Evolutionary conservation across 2,329 filamentous ascomycete genomes (phyloP).

Genomic region (Sporothrix mexicana): DNA sequence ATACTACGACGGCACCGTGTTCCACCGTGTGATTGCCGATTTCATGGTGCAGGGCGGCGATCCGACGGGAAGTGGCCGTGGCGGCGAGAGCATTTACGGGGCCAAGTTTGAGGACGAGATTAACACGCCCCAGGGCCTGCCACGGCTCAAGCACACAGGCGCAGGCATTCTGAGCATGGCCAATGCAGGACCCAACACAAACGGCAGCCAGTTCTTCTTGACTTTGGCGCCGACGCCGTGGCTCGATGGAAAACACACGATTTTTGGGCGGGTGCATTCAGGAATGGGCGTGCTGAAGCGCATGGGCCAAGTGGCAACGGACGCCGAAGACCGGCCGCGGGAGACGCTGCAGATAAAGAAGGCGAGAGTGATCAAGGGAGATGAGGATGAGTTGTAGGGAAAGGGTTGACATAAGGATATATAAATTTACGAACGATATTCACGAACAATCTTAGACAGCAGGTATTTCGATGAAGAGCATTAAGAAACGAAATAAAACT

Average conservation of each 20-base stretch:
- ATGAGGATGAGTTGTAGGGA: slow-evolving; percentile 12
- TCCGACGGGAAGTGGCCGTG: slow-evolving; percentile 89
- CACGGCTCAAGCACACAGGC: slow-evolving; percentile 80
- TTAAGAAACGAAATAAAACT: neutral
- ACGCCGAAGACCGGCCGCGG: slow-evolving; percentile 76
- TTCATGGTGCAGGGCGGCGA: slow-evolving; percentile 98
- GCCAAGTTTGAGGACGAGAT: slow-evolving; percentile 96
- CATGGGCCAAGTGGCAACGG: slow-evolving; percentile 87
- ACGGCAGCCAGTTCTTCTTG: slow-evolving; percentile 95
- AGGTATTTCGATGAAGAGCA: neutral
- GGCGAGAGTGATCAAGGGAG: slow-evolving; percentile 68
- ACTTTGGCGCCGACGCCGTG: slow-evolving; percentile 93
- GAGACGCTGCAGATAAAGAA: slow-evolving; percentile 82
- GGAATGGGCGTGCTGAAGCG: slow-evolving; percentile 85
- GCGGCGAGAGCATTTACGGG: slow-evolving; percentile 88
- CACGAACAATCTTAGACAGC: neutral
- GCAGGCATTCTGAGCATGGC: slow-evolving; percentile 97
- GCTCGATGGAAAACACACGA: slow-evolving; percentile 96
- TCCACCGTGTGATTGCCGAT: slow-evolving; percentile 93
- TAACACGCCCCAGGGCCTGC: slow-evolving; percentile 39
- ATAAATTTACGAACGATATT: neutral
- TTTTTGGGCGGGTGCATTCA: slow-evolving; percentile 87
- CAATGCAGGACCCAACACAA: slow-evolving; percentile 90
- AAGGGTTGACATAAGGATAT: neutral
- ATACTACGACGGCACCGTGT: slow-evolving; percentile 85